Evolutionary conservation across 129 eudicot genomes (phyloP).

Genomic region (Smallanthus sonchifolius): DNA sequence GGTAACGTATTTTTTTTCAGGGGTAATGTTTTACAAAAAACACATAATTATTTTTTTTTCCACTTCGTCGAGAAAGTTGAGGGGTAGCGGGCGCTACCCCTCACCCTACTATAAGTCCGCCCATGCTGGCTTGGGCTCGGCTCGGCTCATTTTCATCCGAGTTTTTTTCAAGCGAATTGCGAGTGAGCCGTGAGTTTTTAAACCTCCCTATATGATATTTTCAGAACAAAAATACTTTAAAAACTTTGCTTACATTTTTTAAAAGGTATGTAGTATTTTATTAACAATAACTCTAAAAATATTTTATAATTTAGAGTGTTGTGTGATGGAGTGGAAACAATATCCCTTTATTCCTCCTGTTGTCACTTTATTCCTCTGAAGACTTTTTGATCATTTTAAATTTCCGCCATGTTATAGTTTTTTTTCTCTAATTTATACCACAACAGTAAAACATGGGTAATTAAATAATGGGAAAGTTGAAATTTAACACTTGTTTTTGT

Average conservation of each 20-base stretch:
- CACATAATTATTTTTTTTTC: too few relatives aligned
- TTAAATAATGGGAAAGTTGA: slow-evolving; percentile 24
- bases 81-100: too few relatives aligned
- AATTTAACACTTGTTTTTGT: slow-evolving; percentile 26
- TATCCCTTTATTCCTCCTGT: slow-evolving; percentile 26
- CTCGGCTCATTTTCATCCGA: too few relatives aligned
- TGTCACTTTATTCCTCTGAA: slow-evolving; percentile 24
- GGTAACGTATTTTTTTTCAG: too few relatives aligned
- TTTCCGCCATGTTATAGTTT: background rate
- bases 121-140: too few relatives aligned
- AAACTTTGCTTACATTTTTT: background rate
- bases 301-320: background rate
- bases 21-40: too few relatives aligned
- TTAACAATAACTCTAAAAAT: background rate
- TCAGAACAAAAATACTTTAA: background rate
- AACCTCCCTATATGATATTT: too few relatives aligned
- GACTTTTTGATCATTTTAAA: background rate
- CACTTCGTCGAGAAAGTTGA: too few relatives aligned
- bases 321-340: slow-evolving; percentile 25
- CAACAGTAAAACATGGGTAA: slow-evolving; percentile 14
- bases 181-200: too few relatives aligned
- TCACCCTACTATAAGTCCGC: too few relatives aligned
- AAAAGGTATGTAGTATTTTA: background rate
- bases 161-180: too few relatives aligned
- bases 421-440: background rate